phyloP scores from a whole-genome alignment of 2,329 filamentous ascomycete species.

The Fusarium paranaense region DNA sequence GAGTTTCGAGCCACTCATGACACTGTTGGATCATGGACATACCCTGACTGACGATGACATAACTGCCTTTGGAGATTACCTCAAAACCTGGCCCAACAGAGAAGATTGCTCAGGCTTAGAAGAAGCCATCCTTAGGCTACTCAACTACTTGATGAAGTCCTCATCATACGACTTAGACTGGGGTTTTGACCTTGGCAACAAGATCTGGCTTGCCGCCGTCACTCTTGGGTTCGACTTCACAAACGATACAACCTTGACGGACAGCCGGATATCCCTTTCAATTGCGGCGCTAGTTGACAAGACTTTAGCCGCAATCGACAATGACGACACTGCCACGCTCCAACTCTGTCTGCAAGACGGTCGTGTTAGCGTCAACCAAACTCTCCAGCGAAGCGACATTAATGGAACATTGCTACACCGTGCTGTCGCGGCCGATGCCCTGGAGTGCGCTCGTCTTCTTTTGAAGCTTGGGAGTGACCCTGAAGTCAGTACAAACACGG shows the following conservation, averaged over 20 bases:
- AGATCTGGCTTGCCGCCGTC: background rate
- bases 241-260: background rate
- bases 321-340: background rate
- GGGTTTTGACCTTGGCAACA: background rate
- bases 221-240: background rate
- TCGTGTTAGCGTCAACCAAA: background rate
- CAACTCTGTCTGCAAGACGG: background rate
- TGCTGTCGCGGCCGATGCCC: background rate
- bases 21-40: background rate
- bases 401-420: background rate
- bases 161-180: background rate
- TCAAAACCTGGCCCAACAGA: background rate
- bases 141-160: background rate
- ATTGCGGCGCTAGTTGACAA: background rate
- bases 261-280: background rate
- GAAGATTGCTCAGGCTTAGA: background rate
- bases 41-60: background rate
- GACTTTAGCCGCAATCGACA: background rate
- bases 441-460: background rate
- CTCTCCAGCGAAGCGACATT: background rate
- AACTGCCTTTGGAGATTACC: background rate
- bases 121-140: background rate
- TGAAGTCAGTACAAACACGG: background rate
- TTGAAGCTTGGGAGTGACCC: background rate
- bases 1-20: background rate